Evolutionary conservation across 306 rosid species (phyloP).

Genomic region (Datisca glomerata): DNA sequence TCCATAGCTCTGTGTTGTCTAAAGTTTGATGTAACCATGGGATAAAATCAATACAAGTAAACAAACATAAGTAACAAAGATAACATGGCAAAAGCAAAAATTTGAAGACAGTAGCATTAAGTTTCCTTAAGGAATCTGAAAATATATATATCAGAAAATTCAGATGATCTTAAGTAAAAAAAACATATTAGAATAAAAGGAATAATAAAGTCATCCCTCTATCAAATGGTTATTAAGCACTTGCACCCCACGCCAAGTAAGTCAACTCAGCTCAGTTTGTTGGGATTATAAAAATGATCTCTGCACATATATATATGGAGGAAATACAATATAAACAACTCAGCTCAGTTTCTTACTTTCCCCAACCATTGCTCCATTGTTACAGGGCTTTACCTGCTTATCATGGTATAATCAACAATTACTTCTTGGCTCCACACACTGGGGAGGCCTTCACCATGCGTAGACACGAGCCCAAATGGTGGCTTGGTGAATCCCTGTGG

Average conservation of each 20-base stretch:
- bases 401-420: constrained; percentile 85
- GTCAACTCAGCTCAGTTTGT: neutral
- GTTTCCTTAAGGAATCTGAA: too few relatives aligned
- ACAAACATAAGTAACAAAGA: too few relatives aligned
- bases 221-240: neutral
- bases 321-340: too few relatives aligned
- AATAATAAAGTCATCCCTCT: neutral
- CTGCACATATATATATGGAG: too few relatives aligned
- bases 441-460: constrained; percentile 62
- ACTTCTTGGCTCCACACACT: constrained; percentile 55
- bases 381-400: constrained; percentile 83
- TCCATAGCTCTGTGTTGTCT: neutral
- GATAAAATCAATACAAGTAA: too few relatives aligned
- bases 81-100: too few relatives aligned
- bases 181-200: too few relatives aligned
- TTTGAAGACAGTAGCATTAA: too few relatives aligned
- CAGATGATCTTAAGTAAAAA: too few relatives aligned
- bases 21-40: too few relatives aligned
- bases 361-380: constrained; percentile 90
- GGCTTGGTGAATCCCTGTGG: constrained; percentile 97
- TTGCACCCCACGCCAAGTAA: constrained; percentile 7
- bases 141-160: too few relatives aligned
- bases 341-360: constrained; percentile 71
- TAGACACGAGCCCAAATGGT: constrained; percentile 87
- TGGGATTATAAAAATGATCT: too few relatives aligned